A percentile compares a stretch with the other conserved stretches of the same genome.
These are phyloP conservation scores for Diphasiastrum complanatum DNA, from an alignment of 83 land plant species.

Conservation along the genomic window DNA sequence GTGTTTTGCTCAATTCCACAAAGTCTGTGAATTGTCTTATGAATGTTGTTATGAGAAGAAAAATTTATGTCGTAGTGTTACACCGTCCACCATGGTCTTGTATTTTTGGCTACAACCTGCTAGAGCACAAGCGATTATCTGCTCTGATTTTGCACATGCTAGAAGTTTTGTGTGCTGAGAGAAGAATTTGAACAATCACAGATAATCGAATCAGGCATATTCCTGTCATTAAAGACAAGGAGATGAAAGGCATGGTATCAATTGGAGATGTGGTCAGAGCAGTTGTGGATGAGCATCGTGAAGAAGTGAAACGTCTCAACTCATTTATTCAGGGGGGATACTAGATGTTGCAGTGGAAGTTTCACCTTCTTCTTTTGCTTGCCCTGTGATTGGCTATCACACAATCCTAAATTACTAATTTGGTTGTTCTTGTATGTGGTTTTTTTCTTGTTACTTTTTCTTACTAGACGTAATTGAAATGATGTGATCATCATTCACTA, in stretches of 20 bases:
- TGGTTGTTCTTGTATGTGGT: too few species aligned
- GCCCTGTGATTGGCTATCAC: too few species aligned
- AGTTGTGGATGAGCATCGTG: constrained; percentile 87
- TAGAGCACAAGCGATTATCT: too few species aligned
- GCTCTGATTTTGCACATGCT: too few species aligned
- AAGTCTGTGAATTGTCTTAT: neutral
- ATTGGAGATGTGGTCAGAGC: constrained; percentile 97
- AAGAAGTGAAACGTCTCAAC: constrained; percentile 83
- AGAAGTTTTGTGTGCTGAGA: too few species aligned
- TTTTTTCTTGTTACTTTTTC: too few species aligned
- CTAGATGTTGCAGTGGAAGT: constrained; percentile 22
- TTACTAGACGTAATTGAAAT: too few species aligned
- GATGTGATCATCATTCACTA: too few species aligned
- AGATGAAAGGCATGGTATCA: constrained; percentile 86
- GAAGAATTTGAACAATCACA: constrained; percentile 28
- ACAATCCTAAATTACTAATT: too few species aligned
- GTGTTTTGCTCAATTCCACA: neutral
- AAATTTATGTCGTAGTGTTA: neutral
- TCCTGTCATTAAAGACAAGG: constrained; percentile 69
- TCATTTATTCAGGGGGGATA: constrained; percentile 97
- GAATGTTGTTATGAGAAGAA: neutral
- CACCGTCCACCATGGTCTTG: too few species aligned
- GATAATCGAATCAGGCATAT: constrained; percentile 96
- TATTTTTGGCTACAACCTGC: too few species aligned
- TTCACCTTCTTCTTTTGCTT: too few species aligned